These are phyloP conservation scores for Pseudogymnoascus sp. DNA, from an alignment of 2,329 filamentous ascomycete species.

Conservation along the genomic window DNA sequence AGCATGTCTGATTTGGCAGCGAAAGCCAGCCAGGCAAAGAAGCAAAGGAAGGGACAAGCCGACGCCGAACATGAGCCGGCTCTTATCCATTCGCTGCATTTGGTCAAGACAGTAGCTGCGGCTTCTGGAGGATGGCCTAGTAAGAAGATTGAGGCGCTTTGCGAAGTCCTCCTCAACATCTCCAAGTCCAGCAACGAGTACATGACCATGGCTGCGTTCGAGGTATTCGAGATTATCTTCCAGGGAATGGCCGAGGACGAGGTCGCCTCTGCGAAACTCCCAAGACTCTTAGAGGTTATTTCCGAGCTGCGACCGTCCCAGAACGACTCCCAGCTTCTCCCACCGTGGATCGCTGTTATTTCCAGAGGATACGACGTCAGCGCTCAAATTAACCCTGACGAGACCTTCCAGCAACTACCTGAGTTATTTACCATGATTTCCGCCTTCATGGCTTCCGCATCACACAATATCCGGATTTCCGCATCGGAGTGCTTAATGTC, in stretches of 20 bases:
- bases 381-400: constrained; percentile 77
- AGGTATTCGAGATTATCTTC: constrained; percentile 97
- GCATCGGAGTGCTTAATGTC: constrained; percentile 93
- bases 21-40: constrained; percentile 54
- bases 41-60: constrained; percentile 55
- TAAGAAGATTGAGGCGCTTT: constrained; percentile 87
- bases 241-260: constrained; percentile 81
- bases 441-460: constrained; percentile 74
- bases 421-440: constrained; percentile 75
- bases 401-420: constrained; percentile 86
- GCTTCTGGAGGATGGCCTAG: constrained; percentile 93
- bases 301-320: constrained; percentile 83
- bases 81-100: constrained; percentile 83
- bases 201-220: constrained; percentile 91
- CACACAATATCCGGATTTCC: constrained; percentile 88
- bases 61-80: constrained; percentile 64
- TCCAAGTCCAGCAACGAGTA: constrained; percentile 89
- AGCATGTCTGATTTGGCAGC: constrained; percentile 67
- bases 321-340: constrained; percentile 89
- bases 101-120: constrained; percentile 81
- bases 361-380: constrained; percentile 92
- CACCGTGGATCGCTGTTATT: constrained; percentile 92
- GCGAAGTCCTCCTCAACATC: constrained; percentile 80
- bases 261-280: constrained; percentile 80
- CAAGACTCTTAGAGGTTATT: constrained; percentile 82